phyloP scores from a whole-genome alignment of 805 yeast species.

The Soucietia sequanensis region DNA sequence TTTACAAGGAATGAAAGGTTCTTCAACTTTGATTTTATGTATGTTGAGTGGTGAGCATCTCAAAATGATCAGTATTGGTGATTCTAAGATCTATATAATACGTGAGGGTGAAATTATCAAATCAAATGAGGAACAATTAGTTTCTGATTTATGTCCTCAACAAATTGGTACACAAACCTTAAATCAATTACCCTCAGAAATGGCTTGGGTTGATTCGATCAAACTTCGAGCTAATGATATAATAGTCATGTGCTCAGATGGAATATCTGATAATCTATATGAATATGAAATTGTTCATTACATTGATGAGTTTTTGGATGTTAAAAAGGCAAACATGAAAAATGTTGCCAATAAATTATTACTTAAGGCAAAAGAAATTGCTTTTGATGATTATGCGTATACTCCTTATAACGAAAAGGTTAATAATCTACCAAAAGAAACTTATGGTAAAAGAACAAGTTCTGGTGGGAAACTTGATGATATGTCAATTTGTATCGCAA shows the following conservation, averaged over 20 bases:
- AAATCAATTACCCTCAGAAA: slow-evolving; percentile 41
- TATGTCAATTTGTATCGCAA: slow-evolving; percentile 50
- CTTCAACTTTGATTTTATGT: slow-evolving; percentile 47
- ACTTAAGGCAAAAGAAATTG: slow-evolving; percentile 45
- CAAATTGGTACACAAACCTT: slow-evolving; percentile 54
- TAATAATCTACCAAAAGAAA: slow-evolving; percentile 35
- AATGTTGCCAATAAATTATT: slow-evolving; percentile 41
- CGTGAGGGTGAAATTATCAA: slow-evolving; percentile 43
- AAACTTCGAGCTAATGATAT: slow-evolving; percentile 42
- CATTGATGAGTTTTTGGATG: slow-evolving; percentile 30
- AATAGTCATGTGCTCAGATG: slow-evolving; percentile 50
- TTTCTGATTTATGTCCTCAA: slow-evolving; percentile 47
- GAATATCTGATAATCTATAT: slow-evolving; percentile 52
- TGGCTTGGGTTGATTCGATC: slow-evolving; percentile 46
- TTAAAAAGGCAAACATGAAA: slow-evolving; percentile 30
- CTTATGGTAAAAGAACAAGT: slow-evolving; percentile 29
- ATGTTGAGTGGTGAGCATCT: slow-evolving; percentile 49
- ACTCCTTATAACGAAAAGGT: slow-evolving; percentile 55
- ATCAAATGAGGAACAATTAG: slow-evolving; percentile 48
- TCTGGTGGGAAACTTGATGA: slow-evolving; percentile 58
- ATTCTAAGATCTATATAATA: slow-evolving; percentile 47
- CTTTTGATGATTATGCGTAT: slow-evolving; percentile 51
- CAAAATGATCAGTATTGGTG: slow-evolving; percentile 52
- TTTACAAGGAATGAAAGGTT: slow-evolving; percentile 45
- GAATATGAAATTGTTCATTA: slow-evolving; percentile 44